Conservation (phyloP, 2,329 filamentous ascomycete genomes). For the Talaromyces sp. region DNA sequence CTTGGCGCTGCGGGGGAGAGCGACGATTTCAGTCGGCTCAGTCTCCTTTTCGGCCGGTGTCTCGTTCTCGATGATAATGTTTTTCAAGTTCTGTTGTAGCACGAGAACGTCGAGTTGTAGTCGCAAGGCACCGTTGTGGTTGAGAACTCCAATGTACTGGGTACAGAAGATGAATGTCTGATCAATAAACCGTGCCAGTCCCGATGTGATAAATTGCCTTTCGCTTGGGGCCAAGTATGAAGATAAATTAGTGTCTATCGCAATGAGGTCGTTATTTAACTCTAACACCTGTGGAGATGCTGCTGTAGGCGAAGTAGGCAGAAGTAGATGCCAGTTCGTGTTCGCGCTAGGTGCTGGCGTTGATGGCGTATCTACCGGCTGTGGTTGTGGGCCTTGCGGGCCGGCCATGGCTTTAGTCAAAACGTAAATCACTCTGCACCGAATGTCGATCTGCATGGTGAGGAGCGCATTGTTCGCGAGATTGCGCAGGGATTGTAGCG, state of each 20-base stretch:
- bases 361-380: conserved; percentile 31
- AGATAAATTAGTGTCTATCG: conserved; percentile 78
- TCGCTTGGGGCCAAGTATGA: conserved; percentile 70
- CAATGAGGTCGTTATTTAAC: conserved; percentile 79
- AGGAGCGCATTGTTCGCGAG: conserved; percentile 76
- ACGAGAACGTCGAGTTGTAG: conserved; percentile 95
- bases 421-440: conserved; percentile 79
- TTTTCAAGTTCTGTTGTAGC: conserved; percentile 93
- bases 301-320: conserved; percentile 41
- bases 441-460: conserved; percentile 83
- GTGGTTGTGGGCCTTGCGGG: conserved; percentile 45
- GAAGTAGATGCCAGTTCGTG: conserved; percentile 58
- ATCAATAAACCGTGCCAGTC: conserved; percentile 75
- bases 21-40: conserved; percentile 34
- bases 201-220: conserved; percentile 70
- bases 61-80: conserved; percentile 58
- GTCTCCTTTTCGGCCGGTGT: conserved; percentile 6
- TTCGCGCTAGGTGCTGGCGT: conserved; percentile 65
- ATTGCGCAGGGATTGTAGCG: conserved; percentile 76
- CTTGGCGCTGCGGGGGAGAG: conserved; percentile 43
- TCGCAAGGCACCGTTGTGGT: conserved; percentile 73
- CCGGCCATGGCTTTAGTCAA: conserved; percentile 63
- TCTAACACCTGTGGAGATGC: conserved; percentile 67
- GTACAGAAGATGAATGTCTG: conserved; percentile 71
- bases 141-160: conserved; percentile 73